Conservation (phyloP, 2,329 filamentous ascomycete genomes). For the Cladorrhinum sp. region DNA sequence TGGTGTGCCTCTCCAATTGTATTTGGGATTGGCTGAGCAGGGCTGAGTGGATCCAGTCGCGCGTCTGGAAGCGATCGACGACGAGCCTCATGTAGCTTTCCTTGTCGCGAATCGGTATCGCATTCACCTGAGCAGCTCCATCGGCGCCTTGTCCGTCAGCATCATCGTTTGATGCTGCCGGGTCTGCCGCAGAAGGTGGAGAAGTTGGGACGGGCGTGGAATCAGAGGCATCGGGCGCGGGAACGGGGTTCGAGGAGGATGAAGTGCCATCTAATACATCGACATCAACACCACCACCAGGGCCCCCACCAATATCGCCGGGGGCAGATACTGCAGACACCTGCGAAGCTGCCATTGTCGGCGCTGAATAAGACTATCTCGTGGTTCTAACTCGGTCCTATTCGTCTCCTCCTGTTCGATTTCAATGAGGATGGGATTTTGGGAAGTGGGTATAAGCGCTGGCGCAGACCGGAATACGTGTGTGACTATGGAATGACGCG, state of each 20-base stretch:
- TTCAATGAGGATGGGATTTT: not conserved
- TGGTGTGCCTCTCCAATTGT: slow-evolving; percentile 55
- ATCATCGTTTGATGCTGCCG: slow-evolving; percentile 26
- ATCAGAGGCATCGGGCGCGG: slow-evolving; percentile 13
- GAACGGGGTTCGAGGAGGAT: slow-evolving; percentile 11
- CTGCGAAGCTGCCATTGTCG: slow-evolving; percentile 44
- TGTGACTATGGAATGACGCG: not conserved
- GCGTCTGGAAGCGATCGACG: slow-evolving; percentile 52
- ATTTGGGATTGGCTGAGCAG: slow-evolving; percentile 51
- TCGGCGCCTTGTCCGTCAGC: slow-evolving; percentile 8
- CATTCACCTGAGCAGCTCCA: slow-evolving; percentile 2
- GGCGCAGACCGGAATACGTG: not conserved
- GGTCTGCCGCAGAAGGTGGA: slow-evolving; percentile 7
- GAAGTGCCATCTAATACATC: slow-evolving; percentile 17
- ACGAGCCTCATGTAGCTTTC: slow-evolving; percentile 53
- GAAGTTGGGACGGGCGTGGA: slow-evolving; percentile 9
- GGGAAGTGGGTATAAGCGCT: not conserved
- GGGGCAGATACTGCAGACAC: slow-evolving; percentile 32
- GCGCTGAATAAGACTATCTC: slow-evolving; percentile 1
- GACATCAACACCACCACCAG: slow-evolving; percentile 14
- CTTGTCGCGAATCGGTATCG: slow-evolving; percentile 44
- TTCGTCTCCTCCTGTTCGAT: not conserved
- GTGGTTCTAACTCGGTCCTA: not conserved
- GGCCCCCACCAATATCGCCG: slow-evolving; percentile 19
- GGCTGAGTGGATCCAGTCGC: slow-evolving; percentile 53